Conservation (phyloP, 2,329 filamentous ascomycete genomes). For the Colletotrichum plurivorum region DNA sequence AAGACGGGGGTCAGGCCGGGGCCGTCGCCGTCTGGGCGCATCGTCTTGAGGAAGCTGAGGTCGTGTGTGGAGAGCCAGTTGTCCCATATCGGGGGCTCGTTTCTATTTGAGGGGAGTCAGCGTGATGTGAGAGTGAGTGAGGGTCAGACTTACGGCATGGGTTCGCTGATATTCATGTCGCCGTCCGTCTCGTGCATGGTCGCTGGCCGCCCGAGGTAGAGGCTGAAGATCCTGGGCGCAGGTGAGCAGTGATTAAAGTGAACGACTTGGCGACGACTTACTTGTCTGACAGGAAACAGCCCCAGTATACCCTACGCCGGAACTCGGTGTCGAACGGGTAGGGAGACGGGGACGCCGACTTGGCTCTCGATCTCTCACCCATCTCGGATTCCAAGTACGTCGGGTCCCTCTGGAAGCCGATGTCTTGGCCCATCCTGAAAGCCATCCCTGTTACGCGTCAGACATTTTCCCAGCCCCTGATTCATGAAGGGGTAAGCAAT, state of each 20-base stretch:
- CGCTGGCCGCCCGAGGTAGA: conserved; percentile 39
- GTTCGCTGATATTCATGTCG: conserved; percentile 36
- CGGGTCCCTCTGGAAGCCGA: conserved; percentile 48
- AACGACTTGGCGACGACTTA: background rate
- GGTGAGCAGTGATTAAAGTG: no score
- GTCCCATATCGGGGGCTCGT: conserved; percentile 25
- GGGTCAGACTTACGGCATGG: background rate
- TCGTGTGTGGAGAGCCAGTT: conserved; percentile 37
- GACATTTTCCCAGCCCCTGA: background rate
- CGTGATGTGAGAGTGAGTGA: no score
- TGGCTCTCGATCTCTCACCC: conserved; percentile 31
- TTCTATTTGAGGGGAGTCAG: background rate
- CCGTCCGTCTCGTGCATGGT: conserved; percentile 37
- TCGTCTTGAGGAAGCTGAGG: conserved; percentile 40
- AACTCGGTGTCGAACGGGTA: conserved; percentile 44
- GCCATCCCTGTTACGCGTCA: conserved; percentile 44
- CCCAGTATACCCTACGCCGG: conserved; percentile 48
- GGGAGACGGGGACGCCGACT: conserved; percentile 33
- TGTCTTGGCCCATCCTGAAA: conserved; percentile 49
- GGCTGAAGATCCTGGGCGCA: conserved; percentile 35
- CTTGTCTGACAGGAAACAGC: conserved; percentile 48
- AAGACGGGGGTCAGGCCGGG: conserved; percentile 39
- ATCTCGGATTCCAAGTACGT: conserved; percentile 40
- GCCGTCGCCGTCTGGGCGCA: conserved; percentile 43
- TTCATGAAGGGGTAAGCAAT: no score